These are phyloP conservation scores for Spatholobus suberectus DNA, from an alignment of 306 rosid genomes.

Conservation along the genomic window DNA sequence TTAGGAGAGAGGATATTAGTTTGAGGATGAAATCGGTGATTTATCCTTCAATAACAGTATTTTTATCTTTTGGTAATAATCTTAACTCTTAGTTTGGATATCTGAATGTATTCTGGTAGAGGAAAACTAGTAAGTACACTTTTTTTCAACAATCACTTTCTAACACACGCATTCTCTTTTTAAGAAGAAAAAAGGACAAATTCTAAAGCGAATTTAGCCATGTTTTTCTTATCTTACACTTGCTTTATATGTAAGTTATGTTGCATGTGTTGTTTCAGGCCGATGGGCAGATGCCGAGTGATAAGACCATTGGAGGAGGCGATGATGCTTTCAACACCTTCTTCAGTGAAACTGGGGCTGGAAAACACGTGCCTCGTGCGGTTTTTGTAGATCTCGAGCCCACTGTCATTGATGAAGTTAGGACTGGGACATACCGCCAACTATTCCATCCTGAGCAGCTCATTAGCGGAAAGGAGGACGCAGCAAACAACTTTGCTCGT, in stretches of 20 bases:
- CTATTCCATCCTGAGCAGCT: constrained; percentile 90
- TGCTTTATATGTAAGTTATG: neutral
- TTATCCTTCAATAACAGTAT: no score
- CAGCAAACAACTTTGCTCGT: constrained; percentile 90
- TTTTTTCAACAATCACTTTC: neutral
- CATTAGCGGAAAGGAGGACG: constrained; percentile 88
- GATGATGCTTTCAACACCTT: constrained; percentile 90
- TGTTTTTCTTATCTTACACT: neutral
- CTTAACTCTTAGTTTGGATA: neutral
- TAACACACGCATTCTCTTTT: neutral
- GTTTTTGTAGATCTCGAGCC: constrained; percentile 89
- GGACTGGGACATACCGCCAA: constrained; percentile 66
- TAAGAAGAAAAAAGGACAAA: neutral
- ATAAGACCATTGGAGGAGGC: constrained; percentile 58
- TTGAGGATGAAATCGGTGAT: no score
- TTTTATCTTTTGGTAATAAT: neutral
- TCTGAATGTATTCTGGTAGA: neutral
- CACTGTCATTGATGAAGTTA: constrained; percentile 75
- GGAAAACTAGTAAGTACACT: neutral
- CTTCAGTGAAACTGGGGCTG: constrained; percentile 87
- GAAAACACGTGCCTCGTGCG: constrained; percentile 87
- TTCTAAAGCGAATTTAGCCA: neutral
- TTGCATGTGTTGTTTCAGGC: constrained; percentile 46
- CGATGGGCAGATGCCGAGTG: constrained; percentile 88
- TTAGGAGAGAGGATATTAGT: no score